Percentiles rank a stretch among this genome's conserved stretches.
Evolutionary conservation across 1,284 basidiomycete species (phyloP).

Genomic region (Taiwanofungus camphoratus): DNA sequence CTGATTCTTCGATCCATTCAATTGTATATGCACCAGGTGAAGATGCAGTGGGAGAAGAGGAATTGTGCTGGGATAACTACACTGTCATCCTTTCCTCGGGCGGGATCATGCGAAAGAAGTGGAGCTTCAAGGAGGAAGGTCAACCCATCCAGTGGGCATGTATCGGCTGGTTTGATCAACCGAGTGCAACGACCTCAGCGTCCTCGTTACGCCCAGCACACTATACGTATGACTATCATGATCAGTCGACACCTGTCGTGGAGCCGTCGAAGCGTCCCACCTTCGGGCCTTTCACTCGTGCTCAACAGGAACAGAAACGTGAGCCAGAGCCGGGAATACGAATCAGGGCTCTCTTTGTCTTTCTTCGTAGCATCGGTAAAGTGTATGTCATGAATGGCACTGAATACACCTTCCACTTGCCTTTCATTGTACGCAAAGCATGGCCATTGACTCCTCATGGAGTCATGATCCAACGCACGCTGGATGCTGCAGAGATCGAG

Average conservation of each 20-base stretch:
- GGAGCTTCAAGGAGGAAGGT: constrained; percentile 66
- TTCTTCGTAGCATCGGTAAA: constrained; percentile 69
- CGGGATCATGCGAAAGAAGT: constrained; percentile 66
- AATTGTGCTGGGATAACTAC: constrained; percentile 66
- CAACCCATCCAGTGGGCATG: constrained; percentile 75
- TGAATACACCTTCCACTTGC: constrained; percentile 76
- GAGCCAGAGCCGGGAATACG: constrained; percentile 28
- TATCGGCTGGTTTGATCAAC: constrained; percentile 65
- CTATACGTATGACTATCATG: constrained; percentile 29
- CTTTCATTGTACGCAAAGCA: constrained; percentile 72
- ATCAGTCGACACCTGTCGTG: constrained; percentile 28
- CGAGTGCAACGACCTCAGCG: constrained; percentile 21
- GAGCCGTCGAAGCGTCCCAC: constrained; percentile 31
- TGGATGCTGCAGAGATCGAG: constrained; percentile 59
- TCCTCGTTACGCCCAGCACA: constrained; percentile 29
- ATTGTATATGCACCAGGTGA: constrained; percentile 1
- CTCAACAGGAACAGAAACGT: constrained; percentile 26
- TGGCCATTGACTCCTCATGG: constrained; percentile 78
- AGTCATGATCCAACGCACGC: constrained; percentile 71
- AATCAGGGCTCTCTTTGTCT: constrained; percentile 66
- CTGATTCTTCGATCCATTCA: constrained; percentile 13
- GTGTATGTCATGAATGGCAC: constrained; percentile 72
- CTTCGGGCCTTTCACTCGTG: constrained; percentile 53
- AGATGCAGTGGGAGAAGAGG: constrained; percentile 32
- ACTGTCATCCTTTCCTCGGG: constrained; percentile 68